phyloP scores from a whole-genome alignment of 768 basidiomycete species.

The Daedalea quercina region DNA sequence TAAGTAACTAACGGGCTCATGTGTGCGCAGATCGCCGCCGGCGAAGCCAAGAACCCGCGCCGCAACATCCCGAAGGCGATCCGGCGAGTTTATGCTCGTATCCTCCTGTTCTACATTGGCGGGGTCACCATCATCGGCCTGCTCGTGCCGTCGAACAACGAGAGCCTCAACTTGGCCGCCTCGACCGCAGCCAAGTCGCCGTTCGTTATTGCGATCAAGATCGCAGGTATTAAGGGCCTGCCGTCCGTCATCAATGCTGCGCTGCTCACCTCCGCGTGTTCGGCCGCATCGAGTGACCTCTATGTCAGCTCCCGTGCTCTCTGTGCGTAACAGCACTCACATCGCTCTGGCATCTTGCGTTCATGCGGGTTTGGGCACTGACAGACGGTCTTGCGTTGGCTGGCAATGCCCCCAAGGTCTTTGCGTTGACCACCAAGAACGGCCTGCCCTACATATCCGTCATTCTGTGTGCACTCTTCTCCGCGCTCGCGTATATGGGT shows the following conservation, averaged over 20 bases:
- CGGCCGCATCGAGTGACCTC: constrained; percentile 83
- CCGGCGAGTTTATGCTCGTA: constrained; percentile 63
- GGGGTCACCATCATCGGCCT: constrained; percentile 76
- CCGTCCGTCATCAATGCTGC: constrained; percentile 85
- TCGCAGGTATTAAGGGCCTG: constrained; percentile 79
- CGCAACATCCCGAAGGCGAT: constrained; percentile 55
- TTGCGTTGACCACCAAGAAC: constrained; percentile 55
- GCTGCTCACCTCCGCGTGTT: constrained; percentile 87
- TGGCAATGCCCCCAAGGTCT: constrained; percentile 80
- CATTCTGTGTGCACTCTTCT: constrained; percentile 57
- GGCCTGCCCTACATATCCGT: constrained; percentile 79
- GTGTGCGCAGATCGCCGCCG: constrained; percentile 63
- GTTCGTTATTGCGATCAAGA: constrained; percentile 85
- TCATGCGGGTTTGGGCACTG: constrained; percentile 1
- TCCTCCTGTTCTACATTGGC: constrained; percentile 55
- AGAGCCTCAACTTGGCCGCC: constrained; percentile 40
- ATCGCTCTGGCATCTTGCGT: not conserved
- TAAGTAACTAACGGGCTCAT: not conserved
- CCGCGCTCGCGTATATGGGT: constrained; percentile 78
- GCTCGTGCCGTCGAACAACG: constrained; percentile 69
- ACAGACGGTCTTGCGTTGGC: constrained; percentile 73
- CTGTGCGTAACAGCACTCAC: constrained; percentile 41
- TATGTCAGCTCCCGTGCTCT: constrained; percentile 86
- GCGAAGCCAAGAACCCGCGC: constrained; percentile 87
- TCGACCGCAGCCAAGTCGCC: constrained; percentile 66